Evolutionary conservation across 768 basidiomycete genomes (phyloP).

Genomic region (Phaeotremella skinneri): DNA sequence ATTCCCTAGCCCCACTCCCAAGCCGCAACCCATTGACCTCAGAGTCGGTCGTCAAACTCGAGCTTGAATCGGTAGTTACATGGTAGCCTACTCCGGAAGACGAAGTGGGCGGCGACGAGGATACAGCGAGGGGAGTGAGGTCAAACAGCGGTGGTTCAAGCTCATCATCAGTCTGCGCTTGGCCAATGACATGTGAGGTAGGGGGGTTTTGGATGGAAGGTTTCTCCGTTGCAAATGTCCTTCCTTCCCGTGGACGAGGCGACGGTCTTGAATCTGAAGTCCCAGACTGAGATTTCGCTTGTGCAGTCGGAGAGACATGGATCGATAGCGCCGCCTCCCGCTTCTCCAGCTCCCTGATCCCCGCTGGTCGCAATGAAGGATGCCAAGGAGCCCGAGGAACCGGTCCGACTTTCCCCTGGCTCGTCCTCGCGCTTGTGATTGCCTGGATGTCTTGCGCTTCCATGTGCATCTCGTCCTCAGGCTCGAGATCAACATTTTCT

Average conservation of each 20-base stretch:
- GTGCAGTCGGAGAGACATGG: no score
- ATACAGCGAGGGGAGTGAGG: no score
- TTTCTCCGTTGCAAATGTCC: no score
- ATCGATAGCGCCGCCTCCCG: conserved; percentile 4
- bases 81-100: no score
- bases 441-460: background rate
- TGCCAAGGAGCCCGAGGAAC: conserved; percentile 39
- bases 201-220: no score
- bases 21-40: background rate
- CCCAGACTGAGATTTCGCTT: no score
- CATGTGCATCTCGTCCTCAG: conserved; percentile 9
- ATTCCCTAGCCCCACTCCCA: conserved; percentile 6
- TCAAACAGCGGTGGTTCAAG: background rate
- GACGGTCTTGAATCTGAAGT: no score
- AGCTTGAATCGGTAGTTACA: background rate
- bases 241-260: no score
- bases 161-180: background rate
- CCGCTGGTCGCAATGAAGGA: conserved; percentile 33
- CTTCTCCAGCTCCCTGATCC: conserved; percentile 26
- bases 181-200: no score
- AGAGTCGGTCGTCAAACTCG: background rate
- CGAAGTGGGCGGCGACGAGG: no score
- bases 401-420: conserved; percentile 1
- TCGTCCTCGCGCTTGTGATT: background rate
- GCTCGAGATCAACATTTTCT: conserved; percentile 23